phyloP scores from a whole-genome alignment of 495 filamentous ascomycete genomes.

The Hypoxylon crocopeplum region DNA sequence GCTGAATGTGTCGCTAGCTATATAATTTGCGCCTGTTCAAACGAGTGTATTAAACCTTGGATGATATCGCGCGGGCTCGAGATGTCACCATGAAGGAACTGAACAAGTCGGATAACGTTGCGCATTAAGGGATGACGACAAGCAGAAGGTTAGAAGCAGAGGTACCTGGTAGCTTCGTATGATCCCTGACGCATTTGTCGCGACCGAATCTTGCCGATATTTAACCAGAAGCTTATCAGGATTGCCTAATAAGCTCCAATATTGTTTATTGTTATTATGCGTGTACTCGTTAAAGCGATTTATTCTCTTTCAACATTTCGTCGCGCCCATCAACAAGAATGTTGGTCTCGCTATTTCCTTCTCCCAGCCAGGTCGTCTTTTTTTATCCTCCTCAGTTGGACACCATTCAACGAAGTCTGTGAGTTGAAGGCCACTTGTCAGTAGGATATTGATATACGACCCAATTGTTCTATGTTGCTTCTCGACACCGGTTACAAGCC shows the following conservation, averaged over 20 bases:
- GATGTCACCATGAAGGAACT: neutral
- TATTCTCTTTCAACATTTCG: too few relatives aligned
- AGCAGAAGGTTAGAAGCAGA: conserved; percentile 16
- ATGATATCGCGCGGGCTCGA: neutral
- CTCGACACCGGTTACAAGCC: conserved; percentile 43
- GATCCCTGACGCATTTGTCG: too few relatives aligned
- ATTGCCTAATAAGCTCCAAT: too few relatives aligned
- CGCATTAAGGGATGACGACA: conserved; percentile 36
- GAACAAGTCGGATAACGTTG: conserved; percentile 4
- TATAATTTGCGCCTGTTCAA: neutral
- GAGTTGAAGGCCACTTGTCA: conserved; percentile 43
- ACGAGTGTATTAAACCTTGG: neutral
- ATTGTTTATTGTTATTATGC: too few relatives aligned
- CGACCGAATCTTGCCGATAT: conserved; percentile 3
- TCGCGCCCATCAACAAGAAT: conserved; percentile 30
- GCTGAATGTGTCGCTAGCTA: neutral
- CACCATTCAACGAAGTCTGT: conserved; percentile 46
- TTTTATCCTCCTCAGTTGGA: conserved; percentile 22
- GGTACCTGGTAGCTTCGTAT: conserved; percentile 9
- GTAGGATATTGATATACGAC: conserved; percentile 43
- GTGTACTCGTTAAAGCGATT: too few relatives aligned
- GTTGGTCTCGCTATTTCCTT: conserved; percentile 26
- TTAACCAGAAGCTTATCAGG: too few relatives aligned
- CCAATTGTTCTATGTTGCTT: conserved; percentile 48
- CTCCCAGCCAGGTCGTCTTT: conserved; percentile 11